Evolutionary conservation across 306 rosid species (phyloP), one percentile per base, ranked within the genome.

Genomic region (Trichosanthes cucumerina): DNA sequence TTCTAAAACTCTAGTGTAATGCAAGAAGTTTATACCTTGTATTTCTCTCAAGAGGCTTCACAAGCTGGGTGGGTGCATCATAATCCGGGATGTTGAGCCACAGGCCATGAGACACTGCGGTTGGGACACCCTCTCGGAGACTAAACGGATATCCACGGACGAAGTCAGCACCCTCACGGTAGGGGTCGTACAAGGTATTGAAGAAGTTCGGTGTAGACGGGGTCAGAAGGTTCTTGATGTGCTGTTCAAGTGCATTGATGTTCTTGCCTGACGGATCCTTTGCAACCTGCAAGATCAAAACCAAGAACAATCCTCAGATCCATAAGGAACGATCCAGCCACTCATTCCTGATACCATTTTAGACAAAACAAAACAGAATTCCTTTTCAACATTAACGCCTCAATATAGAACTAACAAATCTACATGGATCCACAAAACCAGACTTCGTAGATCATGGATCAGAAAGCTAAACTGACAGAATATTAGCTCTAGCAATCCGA

Each of bases 21-120:
- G n/a, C 80, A 57, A 33, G 28, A 31, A 10, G 7, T 57, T 9
- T 24, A 44, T 15, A 89, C 97, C 96, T 89, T 71, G 84, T 84
- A 85, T 91, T 93, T 83, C 96, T 91, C 89, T 93, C 98, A 28
- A 26, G 86, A 50, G 98, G 98, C 84, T 89, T 93, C 81, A 91
- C 96, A 78, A 91, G 98, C 83, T 93, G 94, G 10, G 98, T 93
- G 9, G 98, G 98, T 41, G 98, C 96, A 83, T 89, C 98, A 49
- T 93, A 93, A 65, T 89, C 98, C 8, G 96, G 96, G 16, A 91
- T 91, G 87, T 93, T 93, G 85, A 93, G 94, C 97, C 96, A 93
- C 68, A 93, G 94, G 63, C 97, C 97, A 54, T 90, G 96, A 81
- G 97, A 92, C 64, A 85, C 93, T 10, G 96, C 96, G 44, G 96